Evolutionary conservation across 192 early-diverging fungal species (phyloP).

Genomic region (Backusella circina): DNA sequence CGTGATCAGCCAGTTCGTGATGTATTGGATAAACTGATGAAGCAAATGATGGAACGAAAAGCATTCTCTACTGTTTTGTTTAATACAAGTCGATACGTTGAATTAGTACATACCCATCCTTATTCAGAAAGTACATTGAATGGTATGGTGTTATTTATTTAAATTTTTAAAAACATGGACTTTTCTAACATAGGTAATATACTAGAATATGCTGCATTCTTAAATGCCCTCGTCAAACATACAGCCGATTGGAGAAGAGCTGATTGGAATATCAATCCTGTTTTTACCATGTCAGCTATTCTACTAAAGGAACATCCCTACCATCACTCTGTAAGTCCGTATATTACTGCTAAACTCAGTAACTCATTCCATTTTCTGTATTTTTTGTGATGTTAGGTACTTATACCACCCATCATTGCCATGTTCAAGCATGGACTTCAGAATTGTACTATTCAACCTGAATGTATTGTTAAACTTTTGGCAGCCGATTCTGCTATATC

Average conservation of each 20-base stretch:
- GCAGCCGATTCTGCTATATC: conserved; percentile 40
- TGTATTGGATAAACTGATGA: conserved; percentile 52
- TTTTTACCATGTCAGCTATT: conserved; percentile 47
- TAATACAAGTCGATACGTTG: conserved; percentile 49
- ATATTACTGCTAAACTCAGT: background rate
- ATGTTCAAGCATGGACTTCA: conserved; percentile 43
- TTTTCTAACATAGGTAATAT: background rate
- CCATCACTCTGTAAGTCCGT: conserved; percentile 35
- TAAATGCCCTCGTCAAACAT: conserved; percentile 27
- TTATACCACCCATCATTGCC: conserved; percentile 37
- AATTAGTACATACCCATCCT: conserved; percentile 47
- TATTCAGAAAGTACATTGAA: conserved; percentile 39
- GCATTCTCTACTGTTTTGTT: conserved; percentile 50
- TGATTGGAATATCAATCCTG: conserved; percentile 47
- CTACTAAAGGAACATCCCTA: conserved; percentile 46
- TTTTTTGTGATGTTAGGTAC: conserved; percentile 15
- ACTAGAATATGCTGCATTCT: conserved; percentile 32
- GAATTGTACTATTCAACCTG: conserved; percentile 37
- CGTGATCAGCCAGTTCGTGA: conserved; percentile 56
- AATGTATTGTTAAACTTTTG: conserved; percentile 39
- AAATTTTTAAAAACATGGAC: too few species aligned
- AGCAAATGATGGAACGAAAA: conserved; percentile 43
- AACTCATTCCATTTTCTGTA: background rate
- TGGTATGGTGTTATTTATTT: conserved; percentile 23
- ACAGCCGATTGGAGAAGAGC: conserved; percentile 33